Evolutionary conservation across 805 yeast species (phyloP), one percentile per base, ranked within the genome.

Genomic region (Deakozyma indianensis): DNA sequence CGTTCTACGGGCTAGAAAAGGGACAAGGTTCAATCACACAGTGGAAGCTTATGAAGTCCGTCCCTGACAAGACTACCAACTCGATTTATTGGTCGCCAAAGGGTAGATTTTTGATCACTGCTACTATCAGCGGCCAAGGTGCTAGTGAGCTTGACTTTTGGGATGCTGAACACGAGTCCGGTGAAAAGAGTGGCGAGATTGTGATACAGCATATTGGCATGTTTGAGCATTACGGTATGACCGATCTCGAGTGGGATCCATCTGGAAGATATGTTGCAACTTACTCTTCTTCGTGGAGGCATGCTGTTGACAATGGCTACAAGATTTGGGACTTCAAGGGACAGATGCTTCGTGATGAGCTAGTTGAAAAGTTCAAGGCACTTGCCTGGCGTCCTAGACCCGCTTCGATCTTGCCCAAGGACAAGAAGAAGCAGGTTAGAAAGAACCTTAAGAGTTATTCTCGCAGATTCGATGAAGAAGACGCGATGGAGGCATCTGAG

Each of bases 361-460:
- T 73, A 22, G 64, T 84, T 50, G 92, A 84, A 56, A 83, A 80
- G 46, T 86, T 92, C 75, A 83, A 79, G 67, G 88, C 83, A 50
- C 84, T 90, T 58, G 70, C 77, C 50, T 92, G 99, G 99, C 83
- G 99, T 72, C 97, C 97, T 58, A 80, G 98, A 69, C 98, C 98
- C 44, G 76, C 75, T 18, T 73, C 87, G 1, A 65, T 80, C 52
- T 75, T 92, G 60, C 70, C 79, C 50, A 77, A 80, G 56, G 81
- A 77, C 53, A 94, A 85, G 63, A 77, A 77, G 70, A 85, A 86
- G 81, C 82, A 80, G 73, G 86, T 92, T 51, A 77, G 85, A 70
- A 83, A 84, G 82, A 82, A 82, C 69, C 68, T 90, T 70, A 77
- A 80, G 62, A 90, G 84, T 66, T 85, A 83, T 74, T 73, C 87